Evolutionary conservation across 2,329 filamentous ascomycete species (phyloP).

Genomic region (Colletotrichum trifolii): DNA sequence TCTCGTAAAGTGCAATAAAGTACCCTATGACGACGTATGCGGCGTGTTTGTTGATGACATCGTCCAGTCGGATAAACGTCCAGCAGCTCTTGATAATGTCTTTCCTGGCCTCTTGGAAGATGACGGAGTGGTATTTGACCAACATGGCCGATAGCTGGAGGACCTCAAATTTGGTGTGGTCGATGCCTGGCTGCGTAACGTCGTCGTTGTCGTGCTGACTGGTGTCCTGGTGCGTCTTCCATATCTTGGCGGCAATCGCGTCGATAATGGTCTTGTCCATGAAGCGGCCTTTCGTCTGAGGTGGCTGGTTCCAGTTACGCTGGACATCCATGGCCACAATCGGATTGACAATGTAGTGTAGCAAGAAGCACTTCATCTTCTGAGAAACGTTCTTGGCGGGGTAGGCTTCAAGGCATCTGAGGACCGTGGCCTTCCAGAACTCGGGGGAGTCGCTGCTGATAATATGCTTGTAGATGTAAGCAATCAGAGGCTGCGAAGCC

Average conservation of each 20-base stretch:
- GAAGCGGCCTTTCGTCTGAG: constrained; percentile 70
- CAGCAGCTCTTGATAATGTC: constrained; percentile 99
- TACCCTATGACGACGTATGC: constrained; percentile 97
- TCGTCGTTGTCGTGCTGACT: constrained; percentile 90
- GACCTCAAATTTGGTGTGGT: constrained; percentile 95
- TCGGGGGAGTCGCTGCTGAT: constrained; percentile 87
- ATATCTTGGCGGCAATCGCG: constrained; percentile 90
- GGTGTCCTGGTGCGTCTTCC: constrained; percentile 89
- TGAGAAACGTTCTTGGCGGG: constrained; percentile 82
- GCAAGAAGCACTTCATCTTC: constrained; percentile 90
- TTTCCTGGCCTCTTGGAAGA: constrained; percentile 91
- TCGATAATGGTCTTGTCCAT: constrained; percentile 91
- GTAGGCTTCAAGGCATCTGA: constrained; percentile 90
- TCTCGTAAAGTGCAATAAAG: constrained; percentile 97
- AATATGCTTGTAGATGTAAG: constrained; percentile 86
- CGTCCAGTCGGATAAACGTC: constrained; percentile 98
- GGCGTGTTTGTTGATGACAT: constrained; percentile 98
- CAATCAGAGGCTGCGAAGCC: constrained; percentile 77
- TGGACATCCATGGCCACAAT: constrained; percentile 97
- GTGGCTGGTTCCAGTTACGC: constrained; percentile 76
- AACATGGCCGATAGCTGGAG: constrained; percentile 94
- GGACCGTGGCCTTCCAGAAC: constrained; percentile 83
- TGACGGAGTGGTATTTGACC: constrained; percentile 91
- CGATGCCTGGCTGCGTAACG: constrained; percentile 83
- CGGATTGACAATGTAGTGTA: constrained; percentile 93